These are phyloP conservation scores for Fusarium metavorans DNA, from an alignment of 2,329 filamentous ascomycete species.

Conservation along the genomic window DNA sequence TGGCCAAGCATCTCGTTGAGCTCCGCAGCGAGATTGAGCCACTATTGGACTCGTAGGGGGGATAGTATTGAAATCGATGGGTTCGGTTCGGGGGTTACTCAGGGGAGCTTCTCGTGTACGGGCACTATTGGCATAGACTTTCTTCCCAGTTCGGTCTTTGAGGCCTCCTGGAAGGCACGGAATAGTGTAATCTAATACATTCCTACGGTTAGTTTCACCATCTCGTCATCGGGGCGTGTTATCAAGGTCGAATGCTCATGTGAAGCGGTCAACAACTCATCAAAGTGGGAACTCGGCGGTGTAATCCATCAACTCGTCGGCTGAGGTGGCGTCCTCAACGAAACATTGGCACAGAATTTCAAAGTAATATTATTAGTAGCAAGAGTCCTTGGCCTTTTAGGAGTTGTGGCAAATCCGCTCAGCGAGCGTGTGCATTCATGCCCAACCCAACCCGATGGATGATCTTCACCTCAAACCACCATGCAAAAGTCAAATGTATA, in stretches of 20 bases:
- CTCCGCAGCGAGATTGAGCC: constrained; percentile 51
- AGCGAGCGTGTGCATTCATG: constrained; percentile 16
- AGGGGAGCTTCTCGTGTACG: background rate
- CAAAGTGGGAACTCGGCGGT: background rate
- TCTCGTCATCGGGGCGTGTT: background rate
- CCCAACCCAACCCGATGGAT: constrained; percentile 27
- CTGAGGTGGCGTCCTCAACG: background rate
- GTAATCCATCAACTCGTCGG: background rate
- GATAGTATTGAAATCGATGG: background rate
- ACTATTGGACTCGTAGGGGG: constrained; percentile 44
- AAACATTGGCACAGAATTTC: background rate
- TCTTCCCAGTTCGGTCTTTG: background rate
- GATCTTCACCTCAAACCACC: constrained; percentile 22
- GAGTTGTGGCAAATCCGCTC: background rate
- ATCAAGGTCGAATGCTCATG: background rate
- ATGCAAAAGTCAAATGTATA: constrained; percentile 7
- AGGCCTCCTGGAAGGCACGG: background rate
- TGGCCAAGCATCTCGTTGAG: constrained; percentile 49
- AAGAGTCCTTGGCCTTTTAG: background rate
- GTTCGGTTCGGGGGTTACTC: background rate
- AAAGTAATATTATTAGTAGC: background rate
- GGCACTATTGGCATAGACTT: constrained; percentile 14
- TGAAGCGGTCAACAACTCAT: background rate
- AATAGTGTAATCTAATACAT: constrained; percentile 19
- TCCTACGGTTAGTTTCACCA: constrained; percentile 13